phyloP scores from a whole-genome alignment of 2,329 filamentous ascomycete species.

The Fusarium dlaminii region DNA sequence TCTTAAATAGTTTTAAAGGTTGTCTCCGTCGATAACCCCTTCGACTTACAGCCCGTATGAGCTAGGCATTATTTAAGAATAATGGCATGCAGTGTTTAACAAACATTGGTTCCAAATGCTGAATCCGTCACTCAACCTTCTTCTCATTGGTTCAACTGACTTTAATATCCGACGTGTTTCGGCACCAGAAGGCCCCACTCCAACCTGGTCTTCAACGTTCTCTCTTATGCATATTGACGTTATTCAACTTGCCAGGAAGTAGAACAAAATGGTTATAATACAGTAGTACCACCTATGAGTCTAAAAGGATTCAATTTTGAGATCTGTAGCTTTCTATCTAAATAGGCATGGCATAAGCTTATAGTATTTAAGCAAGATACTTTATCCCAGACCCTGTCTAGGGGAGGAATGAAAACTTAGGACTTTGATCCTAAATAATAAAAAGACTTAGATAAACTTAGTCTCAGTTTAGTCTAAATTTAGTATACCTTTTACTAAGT shows the following conservation, averaged over 20 bases:
- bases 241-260: neutral
- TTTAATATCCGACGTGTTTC: constrained; percentile 34
- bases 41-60: neutral
- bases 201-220: neutral
- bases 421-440: too few relatives aligned
- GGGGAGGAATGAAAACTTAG: too few relatives aligned
- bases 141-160: constrained; percentile 34
- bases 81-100: neutral
- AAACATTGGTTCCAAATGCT: constrained; percentile 10
- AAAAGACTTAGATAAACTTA: too few relatives aligned
- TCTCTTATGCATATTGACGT: neutral
- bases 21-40: neutral
- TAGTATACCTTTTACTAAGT: too few relatives aligned
- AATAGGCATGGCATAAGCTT: neutral
- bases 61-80: constrained; percentile 2
- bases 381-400: neutral
- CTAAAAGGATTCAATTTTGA: neutral
- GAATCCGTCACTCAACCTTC: constrained; percentile 9
- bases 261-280: too few relatives aligned
- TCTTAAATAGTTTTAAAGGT: neutral
- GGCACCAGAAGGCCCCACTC: constrained; percentile 21
- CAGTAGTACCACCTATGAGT: neutral
- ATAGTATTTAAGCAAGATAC: neutral
- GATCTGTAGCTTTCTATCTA: neutral
- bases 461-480: too few relatives aligned